phyloP scores from a whole-genome alignment of 331 rosid species.

The Cucumis variabilis region DNA sequence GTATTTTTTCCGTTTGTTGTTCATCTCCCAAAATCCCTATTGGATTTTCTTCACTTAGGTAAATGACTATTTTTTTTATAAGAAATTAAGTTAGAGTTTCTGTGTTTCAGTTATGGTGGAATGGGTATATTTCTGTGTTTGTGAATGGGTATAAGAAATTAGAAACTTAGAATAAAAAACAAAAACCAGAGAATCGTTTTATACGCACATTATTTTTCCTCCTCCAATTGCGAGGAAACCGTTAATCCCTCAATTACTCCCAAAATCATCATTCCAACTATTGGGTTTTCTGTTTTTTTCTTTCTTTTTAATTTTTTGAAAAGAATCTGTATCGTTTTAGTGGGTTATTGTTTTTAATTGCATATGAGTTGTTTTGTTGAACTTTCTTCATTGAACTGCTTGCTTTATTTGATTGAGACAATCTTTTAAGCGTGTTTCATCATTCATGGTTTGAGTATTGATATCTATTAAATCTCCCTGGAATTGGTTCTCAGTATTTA shows the following conservation, averaged over 20 bases:
- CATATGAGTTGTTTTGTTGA: background rate
- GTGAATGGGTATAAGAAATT: too few species aligned
- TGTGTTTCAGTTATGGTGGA: too few species aligned
- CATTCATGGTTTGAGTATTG: background rate
- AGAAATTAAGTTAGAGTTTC: too few species aligned
- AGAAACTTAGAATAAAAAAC: background rate
- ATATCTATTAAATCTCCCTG: background rate
- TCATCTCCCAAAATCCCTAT: too few species aligned
- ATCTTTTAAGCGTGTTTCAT: background rate
- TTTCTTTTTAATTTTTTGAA: background rate
- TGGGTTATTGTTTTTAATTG: background rate
- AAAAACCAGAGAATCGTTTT: background rate
- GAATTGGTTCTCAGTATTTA: background rate
- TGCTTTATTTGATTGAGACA: background rate
- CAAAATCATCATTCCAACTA: background rate
- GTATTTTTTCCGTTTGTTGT: too few species aligned
- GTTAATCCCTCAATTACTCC: background rate
- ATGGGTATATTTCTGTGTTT: too few species aligned
- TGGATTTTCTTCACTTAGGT: too few species aligned
- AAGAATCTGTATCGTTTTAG: background rate
- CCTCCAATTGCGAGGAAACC: background rate
- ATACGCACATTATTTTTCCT: constrained; percentile 4
- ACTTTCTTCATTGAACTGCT: background rate
- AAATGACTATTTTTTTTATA: too few species aligned
- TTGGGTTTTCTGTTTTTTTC: background rate